Base-by-base conservation (phyloP, 352 stramenopile species). In the Globisporangium emineosum region DNA sequence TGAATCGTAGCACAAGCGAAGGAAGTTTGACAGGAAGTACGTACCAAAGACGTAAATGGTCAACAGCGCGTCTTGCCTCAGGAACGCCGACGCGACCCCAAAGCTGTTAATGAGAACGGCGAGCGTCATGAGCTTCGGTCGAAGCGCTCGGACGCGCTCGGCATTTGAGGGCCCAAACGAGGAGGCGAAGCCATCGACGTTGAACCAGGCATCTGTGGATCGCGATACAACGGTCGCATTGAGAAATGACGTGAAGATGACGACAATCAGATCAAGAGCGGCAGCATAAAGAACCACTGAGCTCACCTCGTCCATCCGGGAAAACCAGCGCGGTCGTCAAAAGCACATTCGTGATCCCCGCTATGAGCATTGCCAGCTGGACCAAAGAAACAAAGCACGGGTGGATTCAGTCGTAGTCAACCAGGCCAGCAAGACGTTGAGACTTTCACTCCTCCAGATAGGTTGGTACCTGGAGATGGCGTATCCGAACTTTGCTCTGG, bases 151-250 rank as follows among this genome's bases (percentile, higher is more conserved):
- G 10, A 84, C 69, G 35, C 81, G 69, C 40, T 83, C 37, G 5
- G 62, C 54, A 54, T 72, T 76, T 13, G 55, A 25, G 2, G 60
- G 15, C 0, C 66, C 75, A 1, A 70, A 54, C 6, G 60, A 29
- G 19, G 78, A 82, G 21, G 61, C 43, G 55, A 71, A 79, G 9
- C 71, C 68, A 29, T 86, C 77, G 3, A 69, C 63, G 43, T 82
- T 67, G 52, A 78, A 89, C 81, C 81, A 90, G 2, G 73, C 79
- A 27, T 66, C 81, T 89, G 54, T 13, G 23, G n/a, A 29, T 43
- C 47, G 7, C 17, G 6, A 1, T 5, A 21, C 7, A 6, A 27
- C 7, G 6, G 27, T 42, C 17, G 29, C 15, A 45, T 17, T n/a
- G 25, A 13, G 5, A 33, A 12, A 6, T 19, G 19, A 7, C 17